A percentile compares a stretch with the other conserved stretches of the same genome.
Conservation (phyloP, 1,284 basidiomycete species). For the Pseudozyma tsukubaensis region DNA sequence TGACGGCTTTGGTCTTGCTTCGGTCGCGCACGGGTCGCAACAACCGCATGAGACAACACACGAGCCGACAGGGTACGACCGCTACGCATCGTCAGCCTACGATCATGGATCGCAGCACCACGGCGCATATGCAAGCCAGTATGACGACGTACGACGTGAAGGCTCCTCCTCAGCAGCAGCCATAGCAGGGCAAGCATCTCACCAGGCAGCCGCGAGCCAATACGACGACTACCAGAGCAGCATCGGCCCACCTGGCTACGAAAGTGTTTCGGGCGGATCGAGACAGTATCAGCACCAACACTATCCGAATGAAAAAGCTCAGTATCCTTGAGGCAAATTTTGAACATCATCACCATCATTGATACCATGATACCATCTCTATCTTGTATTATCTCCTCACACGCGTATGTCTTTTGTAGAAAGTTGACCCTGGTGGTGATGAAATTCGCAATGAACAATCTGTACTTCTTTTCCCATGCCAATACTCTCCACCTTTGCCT, state of each 20-base stretch:
- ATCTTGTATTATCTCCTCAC: slow-evolving; percentile 3
- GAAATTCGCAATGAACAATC: slow-evolving; percentile 3
- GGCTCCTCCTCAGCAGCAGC: slow-evolving; percentile 12
- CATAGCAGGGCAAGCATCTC: slow-evolving; percentile 4
- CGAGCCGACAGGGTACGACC: slow-evolving; percentile 27
- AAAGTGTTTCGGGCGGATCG: slow-evolving; percentile 17
- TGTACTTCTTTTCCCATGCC: background rate
- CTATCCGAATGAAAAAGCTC: slow-evolving; percentile 33
- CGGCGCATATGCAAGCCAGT: slow-evolving; percentile 18
- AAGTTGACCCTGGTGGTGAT: too few relatives aligned
- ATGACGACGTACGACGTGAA: slow-evolving; percentile 3
- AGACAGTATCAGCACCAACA: slow-evolving; percentile 28
- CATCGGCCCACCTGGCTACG: slow-evolving; percentile 41
- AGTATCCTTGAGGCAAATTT: background rate
- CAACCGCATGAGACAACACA: slow-evolving; percentile 16
- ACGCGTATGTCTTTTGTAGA: too few relatives aligned
- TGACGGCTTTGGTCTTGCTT: slow-evolving; percentile 55
- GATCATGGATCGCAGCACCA: slow-evolving; percentile 28
- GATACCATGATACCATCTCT: too few relatives aligned
- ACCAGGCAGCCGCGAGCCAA: slow-evolving; percentile 10
- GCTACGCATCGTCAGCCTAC: slow-evolving; percentile 41
- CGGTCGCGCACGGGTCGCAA: slow-evolving; percentile 25
- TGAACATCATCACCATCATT: too few relatives aligned
- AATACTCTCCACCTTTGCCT: too few relatives aligned
- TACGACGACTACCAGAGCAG: slow-evolving; percentile 43